These are phyloP conservation scores for Penicillium egyptiacum DNA, from an alignment of 495 filamentous ascomycete species.

Conservation along the genomic window DNA sequence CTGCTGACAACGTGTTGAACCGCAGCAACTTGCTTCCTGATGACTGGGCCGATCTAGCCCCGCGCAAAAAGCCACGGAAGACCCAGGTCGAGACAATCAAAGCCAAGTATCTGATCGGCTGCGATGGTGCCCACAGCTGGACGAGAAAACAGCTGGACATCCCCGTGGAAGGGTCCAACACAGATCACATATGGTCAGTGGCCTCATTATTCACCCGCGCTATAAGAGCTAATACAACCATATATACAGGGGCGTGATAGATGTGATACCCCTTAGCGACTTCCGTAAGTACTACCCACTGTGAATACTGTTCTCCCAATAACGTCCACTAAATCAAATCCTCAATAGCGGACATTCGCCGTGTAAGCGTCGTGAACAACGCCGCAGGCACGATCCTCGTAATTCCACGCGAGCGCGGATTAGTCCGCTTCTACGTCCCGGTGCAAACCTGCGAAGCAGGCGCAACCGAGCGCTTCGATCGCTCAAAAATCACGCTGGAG, in stretches of 20 bases:
- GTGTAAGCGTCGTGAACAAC: slow-evolving; percentile 58
- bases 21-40: slow-evolving; percentile 52
- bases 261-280: slow-evolving; percentile 64
- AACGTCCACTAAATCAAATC: neutral
- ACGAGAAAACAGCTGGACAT: slow-evolving; percentile 56
- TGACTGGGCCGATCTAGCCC: slow-evolving; percentile 56
- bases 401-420: slow-evolving; percentile 65
- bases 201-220: neutral
- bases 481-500: slow-evolving; percentile 58
- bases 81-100: slow-evolving; percentile 43
- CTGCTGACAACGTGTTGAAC: slow-evolving; percentile 46
- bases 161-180: slow-evolving; percentile 56
- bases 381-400: slow-evolving; percentile 63
- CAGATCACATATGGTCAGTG: slow-evolving; percentile 57
- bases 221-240: neutral
- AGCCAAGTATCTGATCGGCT: slow-evolving; percentile 67
- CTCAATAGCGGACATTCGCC: slow-evolving; percentile 56
- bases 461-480: slow-evolving; percentile 34
- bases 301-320: neutral
- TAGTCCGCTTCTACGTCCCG: slow-evolving; percentile 70
- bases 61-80: slow-evolving; percentile 30
- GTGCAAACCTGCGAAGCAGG: slow-evolving; percentile 41
- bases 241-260: slow-evolving; percentile 52
- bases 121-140: slow-evolving; percentile 67
- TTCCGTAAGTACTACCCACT: slow-evolving; percentile 47